Conservation (phyloP, 495 filamentous ascomycete genomes). For the Annulohypoxylon moriforme region DNA sequence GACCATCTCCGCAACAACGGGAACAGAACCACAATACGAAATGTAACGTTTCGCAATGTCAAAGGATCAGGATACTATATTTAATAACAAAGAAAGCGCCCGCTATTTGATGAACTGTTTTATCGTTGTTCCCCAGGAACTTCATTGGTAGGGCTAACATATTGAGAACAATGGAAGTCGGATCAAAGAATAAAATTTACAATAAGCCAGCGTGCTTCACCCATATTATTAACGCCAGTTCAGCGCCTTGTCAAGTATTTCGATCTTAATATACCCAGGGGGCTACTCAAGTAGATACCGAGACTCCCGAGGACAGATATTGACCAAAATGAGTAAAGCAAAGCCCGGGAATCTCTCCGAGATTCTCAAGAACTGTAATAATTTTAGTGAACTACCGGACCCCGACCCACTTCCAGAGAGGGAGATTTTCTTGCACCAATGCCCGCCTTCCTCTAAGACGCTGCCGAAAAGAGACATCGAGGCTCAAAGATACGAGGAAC, state of each 20-base stretch:
- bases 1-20: not conserved
- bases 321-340: not conserved
- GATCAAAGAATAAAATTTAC: not conserved
- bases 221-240: not conserved
- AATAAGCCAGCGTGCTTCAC: slow-evolving; percentile 2
- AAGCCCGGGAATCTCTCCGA: not conserved
- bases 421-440: slow-evolving; percentile 9
- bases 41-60: not conserved
- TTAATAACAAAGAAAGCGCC: not conserved
- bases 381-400: slow-evolving; percentile 19
- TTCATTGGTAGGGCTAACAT: not conserved
- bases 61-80: slow-evolving; percentile 1
- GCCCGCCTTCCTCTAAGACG: not conserved
- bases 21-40: not conserved
- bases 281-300: not conserved
- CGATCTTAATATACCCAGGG: not conserved
- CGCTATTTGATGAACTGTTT: not conserved
- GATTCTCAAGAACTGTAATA: not conserved
- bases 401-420: not conserved
- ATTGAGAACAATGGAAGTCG: not conserved
- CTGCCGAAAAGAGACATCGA: slow-evolving; percentile 11
- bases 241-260: not conserved
- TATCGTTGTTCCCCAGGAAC: not conserved
- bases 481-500: slow-evolving; percentile 13
- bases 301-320: too few relatives aligned